These are phyloP conservation scores for Butyriboletus loyo DNA, from an alignment of 768 basidiomycete species.

Conservation along the genomic window DNA sequence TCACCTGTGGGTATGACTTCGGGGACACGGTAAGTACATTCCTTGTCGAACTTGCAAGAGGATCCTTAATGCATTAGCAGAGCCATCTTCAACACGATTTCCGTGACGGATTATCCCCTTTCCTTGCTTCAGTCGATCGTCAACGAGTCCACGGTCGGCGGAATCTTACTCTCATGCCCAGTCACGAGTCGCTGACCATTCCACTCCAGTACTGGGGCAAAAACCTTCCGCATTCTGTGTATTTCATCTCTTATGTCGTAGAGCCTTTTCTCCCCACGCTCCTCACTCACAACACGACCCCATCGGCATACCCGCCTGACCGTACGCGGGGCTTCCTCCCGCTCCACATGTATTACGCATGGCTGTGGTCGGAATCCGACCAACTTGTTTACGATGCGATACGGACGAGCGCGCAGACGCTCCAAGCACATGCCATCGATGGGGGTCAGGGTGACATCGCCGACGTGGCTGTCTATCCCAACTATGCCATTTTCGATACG, in stretches of 20 bases:
- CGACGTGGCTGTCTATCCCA: constrained; percentile 46
- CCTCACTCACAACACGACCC: constrained; percentile 34
- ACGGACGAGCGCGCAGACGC: constrained; percentile 34
- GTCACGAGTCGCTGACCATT: background rate
- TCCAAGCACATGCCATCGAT: constrained; percentile 38
- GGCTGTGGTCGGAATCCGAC: background rate
- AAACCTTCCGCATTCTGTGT: background rate
- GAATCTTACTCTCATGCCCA: background rate
- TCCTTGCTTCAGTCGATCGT: constrained; percentile 16
- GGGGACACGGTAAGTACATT: background rate
- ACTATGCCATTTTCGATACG: too few species aligned
- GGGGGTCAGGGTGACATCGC: constrained; percentile 29
- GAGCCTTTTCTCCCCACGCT: constrained; percentile 51
- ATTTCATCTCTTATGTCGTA: constrained; percentile 25
- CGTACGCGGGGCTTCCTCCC: constrained; percentile 38
- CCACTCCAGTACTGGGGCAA: constrained; percentile 14
- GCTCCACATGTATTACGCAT: constrained; percentile 42
- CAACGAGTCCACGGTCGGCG: constrained; percentile 16
- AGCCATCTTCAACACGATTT: constrained; percentile 7
- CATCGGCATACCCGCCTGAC: constrained; percentile 46
- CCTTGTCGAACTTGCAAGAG: background rate
- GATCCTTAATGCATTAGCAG: background rate
- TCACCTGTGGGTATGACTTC: background rate
- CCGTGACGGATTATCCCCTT: constrained; percentile 6
- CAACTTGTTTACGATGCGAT: constrained; percentile 35